Conservation (phyloP, 805 yeast genomes). For the Cephaloascus fragrans region DNA sequence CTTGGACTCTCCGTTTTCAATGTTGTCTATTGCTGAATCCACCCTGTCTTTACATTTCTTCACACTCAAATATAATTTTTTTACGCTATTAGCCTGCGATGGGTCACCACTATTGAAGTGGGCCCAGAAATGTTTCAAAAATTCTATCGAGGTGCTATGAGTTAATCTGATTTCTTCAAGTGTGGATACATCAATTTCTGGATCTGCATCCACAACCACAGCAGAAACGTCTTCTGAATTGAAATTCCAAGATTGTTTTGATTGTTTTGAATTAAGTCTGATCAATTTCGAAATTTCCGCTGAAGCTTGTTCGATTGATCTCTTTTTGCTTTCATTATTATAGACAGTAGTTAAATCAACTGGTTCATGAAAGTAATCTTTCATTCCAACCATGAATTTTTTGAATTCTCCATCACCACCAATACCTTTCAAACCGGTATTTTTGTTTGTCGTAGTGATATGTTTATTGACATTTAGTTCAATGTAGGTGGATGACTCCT, state of each 20-base stretch:
- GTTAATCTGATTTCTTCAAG: slow-evolving; percentile 46
- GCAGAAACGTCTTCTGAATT: slow-evolving; percentile 20
- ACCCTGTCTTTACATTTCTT: slow-evolving; percentile 37
- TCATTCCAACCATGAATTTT: slow-evolving; percentile 10
- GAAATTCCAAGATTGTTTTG: slow-evolving; percentile 34
- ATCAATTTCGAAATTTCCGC: slow-evolving; percentile 36
- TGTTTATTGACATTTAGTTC: slow-evolving; percentile 26
- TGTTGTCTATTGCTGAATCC: slow-evolving; percentile 15
- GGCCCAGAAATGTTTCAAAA: slow-evolving; percentile 66
- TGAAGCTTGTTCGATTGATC: slow-evolving; percentile 30
- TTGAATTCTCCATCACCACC: slow-evolving; percentile 11
- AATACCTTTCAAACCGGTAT: slow-evolving; percentile 18
- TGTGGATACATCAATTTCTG: slow-evolving; percentile 15
- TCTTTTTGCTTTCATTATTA: slow-evolving; percentile 11
- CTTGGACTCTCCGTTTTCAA: slow-evolving; percentile 7
- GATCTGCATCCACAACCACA: slow-evolving; percentile 3
- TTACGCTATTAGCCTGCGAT: slow-evolving; percentile 12
- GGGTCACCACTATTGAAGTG: slow-evolving; percentile 34
- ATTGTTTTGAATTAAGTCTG: slow-evolving; percentile 45
- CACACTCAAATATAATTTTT: slow-evolving; percentile 37
- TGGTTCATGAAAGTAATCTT: slow-evolving; percentile 9
- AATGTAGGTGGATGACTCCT: slow-evolving; percentile 39
- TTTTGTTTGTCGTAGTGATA: slow-evolving; percentile 7
- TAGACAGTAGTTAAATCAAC: slow-evolving; percentile 16
- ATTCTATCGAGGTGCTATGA: slow-evolving; percentile 69